A percentile compares a stretch with the other conserved stretches of the same genome.
phyloP scores from a whole-genome alignment of 192 early-diverging fungal genomes.

The Spinellus fusiger region DNA sequence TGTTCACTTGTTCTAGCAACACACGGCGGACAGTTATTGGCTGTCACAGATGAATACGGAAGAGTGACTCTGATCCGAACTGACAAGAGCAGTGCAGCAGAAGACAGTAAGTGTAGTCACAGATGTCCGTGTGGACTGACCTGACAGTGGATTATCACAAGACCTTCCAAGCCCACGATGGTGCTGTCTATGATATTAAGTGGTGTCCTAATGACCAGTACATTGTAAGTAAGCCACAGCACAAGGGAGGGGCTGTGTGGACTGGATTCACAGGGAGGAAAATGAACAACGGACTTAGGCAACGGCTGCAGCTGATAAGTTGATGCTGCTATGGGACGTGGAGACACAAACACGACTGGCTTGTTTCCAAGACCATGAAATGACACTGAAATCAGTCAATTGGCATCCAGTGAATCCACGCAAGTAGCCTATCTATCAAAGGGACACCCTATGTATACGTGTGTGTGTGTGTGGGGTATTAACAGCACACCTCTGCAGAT shows the following conservation, averaged over 20 bases:
- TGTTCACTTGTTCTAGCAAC: conserved; percentile 11
- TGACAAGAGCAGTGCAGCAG: conserved; percentile 27
- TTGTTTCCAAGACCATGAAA: conserved; percentile 58
- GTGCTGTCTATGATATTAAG: conserved; percentile 76
- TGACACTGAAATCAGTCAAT: conserved; percentile 66
- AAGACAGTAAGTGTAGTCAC: conserved; percentile 22
- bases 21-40: conserved; percentile 51
- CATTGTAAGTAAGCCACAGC: no score
- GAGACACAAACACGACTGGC: conserved; percentile 49
- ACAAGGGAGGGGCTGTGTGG: no score
- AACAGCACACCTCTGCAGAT: no score
- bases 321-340: conserved; percentile 69
- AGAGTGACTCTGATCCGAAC: conserved; percentile 56
- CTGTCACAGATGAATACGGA: conserved; percentile 66
- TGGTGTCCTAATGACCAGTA: conserved; percentile 67
- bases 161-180: conserved; percentile 60
- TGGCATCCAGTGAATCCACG: conserved; percentile 51
- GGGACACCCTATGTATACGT: neutral
- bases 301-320: conserved; percentile 75
- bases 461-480: no score
- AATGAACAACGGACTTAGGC: conserved; percentile 41
- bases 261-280: no score
- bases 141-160: conserved; percentile 4
- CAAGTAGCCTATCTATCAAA: conserved; percentile 30
- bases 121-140: no score